phyloP scores from a whole-genome alignment of 345 rosid species.

The Citrus inodora region DNA sequence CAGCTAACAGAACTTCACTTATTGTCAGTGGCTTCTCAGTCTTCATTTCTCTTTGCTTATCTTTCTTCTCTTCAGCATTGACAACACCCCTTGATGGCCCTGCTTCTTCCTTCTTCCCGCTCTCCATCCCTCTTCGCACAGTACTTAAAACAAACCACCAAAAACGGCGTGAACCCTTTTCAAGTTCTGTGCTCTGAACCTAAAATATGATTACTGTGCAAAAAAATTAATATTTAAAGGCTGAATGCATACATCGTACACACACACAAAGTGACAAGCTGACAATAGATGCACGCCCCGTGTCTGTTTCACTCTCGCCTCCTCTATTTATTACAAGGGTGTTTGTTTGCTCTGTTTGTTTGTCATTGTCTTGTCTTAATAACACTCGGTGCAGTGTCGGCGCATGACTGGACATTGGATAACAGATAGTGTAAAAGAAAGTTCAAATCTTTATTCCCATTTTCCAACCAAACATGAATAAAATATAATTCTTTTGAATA shows the following conservation, averaged over 20 bases:
- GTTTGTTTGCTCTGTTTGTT: background rate
- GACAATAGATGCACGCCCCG: background rate
- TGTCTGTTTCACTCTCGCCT: too few relatives aligned
- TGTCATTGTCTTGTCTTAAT: background rate
- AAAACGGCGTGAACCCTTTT: background rate
- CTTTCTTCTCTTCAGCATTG: slow-evolving; percentile 15
- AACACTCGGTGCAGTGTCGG: background rate
- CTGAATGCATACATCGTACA: background rate
- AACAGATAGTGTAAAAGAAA: background rate
- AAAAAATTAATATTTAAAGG: background rate
- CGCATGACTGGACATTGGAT: background rate
- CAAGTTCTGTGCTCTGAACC: background rate
- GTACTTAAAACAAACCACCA: background rate
- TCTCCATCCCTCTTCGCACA: slow-evolving; percentile 16
- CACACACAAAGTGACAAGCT: background rate
- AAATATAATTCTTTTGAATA: background rate
- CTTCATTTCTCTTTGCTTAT: slow-evolving; percentile 15
- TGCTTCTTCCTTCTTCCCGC: slow-evolving; percentile 32
- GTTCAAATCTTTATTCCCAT: background rate
- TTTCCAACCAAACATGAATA: background rate
- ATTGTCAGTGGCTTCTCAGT: slow-evolving; percentile 12
- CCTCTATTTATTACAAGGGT: background rate
- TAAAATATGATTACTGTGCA: background rate
- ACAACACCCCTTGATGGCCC: slow-evolving; percentile 19
- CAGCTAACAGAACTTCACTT: slow-evolving; percentile 5